Evolutionary conservation across 164 flowering plant genomes (phyloP).

Genomic region (Nymphaea colorata): DNA sequence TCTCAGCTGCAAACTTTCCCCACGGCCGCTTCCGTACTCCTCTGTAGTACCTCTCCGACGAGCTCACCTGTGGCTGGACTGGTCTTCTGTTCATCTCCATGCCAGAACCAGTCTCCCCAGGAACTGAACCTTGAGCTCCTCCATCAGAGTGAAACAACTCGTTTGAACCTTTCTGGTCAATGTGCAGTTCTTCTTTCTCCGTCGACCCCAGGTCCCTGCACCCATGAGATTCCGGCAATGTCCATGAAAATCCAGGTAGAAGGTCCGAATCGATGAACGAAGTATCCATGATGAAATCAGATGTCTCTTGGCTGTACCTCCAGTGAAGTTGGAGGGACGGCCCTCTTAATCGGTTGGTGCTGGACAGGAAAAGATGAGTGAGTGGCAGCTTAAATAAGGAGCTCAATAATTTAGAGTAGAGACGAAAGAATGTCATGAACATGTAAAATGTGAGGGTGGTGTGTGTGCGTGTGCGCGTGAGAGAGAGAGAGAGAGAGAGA

Average conservation of each 20-base stretch:
- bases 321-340: background rate
- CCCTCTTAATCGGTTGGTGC: background rate
- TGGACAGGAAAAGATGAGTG: background rate
- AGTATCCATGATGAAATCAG: background rate
- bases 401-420: background rate
- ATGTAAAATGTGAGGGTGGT: background rate
- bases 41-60: conserved; percentile 3
- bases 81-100: background rate
- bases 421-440: background rate
- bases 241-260: background rate
- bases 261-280: background rate
- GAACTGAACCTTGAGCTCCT: background rate
- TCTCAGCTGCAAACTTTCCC: conserved; percentile 8
- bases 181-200: background rate
- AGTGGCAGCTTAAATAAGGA: background rate
- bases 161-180: background rate
- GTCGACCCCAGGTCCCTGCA: background rate
- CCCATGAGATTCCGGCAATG: background rate
- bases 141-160: background rate
- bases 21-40: conserved; percentile 9
- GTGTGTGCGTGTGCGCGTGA: background rate
- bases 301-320: background rate
- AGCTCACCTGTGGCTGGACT: background rate
- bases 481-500: too few species aligned
- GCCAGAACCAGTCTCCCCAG: background rate